Percentiles rank a stretch among this genome's conserved stretches.
Evolutionary conservation across 140 eudicot species (phyloP).

Genomic region (Cichorium intybus): DNA sequence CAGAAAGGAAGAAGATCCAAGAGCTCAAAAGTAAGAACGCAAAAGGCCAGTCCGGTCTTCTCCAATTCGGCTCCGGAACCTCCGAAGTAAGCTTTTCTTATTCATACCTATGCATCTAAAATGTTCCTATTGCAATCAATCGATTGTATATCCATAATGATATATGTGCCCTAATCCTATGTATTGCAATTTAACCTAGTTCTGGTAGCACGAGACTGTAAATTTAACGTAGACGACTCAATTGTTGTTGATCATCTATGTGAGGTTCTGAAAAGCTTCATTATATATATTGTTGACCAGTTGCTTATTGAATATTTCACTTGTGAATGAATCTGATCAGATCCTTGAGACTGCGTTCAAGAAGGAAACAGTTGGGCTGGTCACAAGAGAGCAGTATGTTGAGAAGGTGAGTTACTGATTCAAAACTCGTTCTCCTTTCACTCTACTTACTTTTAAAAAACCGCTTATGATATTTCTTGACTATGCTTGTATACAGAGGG

Average conservation of each 20-base stretch:
- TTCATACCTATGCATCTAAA: slow-evolving; percentile 1
- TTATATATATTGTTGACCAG: not conserved
- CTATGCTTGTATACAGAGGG: slow-evolving; percentile 52
- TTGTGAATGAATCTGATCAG: slow-evolving; percentile 34
- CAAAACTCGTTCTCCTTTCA: not conserved
- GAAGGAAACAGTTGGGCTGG: slow-evolving; percentile 98
- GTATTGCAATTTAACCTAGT: not conserved
- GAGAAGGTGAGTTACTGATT: slow-evolving; percentile 62
- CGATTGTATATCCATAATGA: not conserved
- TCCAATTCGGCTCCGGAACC: slow-evolving; percentile 95
- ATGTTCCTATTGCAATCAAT: slow-evolving; percentile 2
- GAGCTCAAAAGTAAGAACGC: slow-evolving; percentile 87
- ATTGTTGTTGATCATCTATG: not conserved
- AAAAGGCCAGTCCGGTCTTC: slow-evolving; percentile 90
- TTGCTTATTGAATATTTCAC: slow-evolving; percentile 8
- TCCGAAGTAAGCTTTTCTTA: slow-evolving; percentile 56
- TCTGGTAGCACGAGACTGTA: not conserved
- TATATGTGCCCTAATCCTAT: slow-evolving; percentile 16
- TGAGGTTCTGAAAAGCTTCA: not conserved
- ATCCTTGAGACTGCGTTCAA: slow-evolving; percentile 98
- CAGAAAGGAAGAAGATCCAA: slow-evolving; percentile 85
- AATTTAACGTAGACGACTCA: not conserved
- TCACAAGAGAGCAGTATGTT: slow-evolving; percentile 90
- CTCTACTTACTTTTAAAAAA: not conserved
- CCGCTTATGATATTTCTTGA: not conserved